Evolutionary conservation across 176 grass and related monocot species (phyloP), one percentile per base, ranked within the genome.

Genomic region (Aegilops longissima): DNA sequence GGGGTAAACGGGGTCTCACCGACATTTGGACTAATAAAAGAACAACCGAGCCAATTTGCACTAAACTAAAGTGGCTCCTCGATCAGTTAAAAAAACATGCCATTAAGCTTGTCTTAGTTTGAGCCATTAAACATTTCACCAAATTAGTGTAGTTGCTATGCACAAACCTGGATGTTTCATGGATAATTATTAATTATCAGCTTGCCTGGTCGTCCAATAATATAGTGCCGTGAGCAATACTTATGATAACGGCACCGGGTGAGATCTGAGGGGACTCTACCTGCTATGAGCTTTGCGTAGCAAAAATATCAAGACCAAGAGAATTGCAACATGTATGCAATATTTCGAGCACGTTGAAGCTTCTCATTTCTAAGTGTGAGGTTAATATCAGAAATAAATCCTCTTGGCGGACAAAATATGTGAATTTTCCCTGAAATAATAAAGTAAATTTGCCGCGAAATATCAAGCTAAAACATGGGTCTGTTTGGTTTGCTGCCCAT

Each of bases 261-360:
- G 42, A 44, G 3, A 45, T 45, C 44, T 45, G 44, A 12, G 44
- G 44, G 44, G 11, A 45, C 44, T 45, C 44, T 45, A 1, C 44
- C 44, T 0, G 44, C 44, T 45, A 45, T 45, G 44, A 45, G 44
- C 44, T 4, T 45, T 45, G 44, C 44, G 11, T 45, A 31, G 3
- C 3, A 11, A 45, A 45, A 45, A 45, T 12, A 45, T 45, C 11
- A 45, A 45, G 44, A 45, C 44, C 44, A 45, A 45, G 12, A 45
- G 44, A 45, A 45, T 45, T 45, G 65, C 18, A 70, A 38, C 8
- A 38, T 9, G 34, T 8, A 31, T 39, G 20, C 69, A 71, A n/a
- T 4, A 40, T 40, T 18, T 78, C 42, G 84, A 79, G 25, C 74
- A 12, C 80, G 67, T 87, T 80, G 84, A 87, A 84, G 80, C 85